phyloP scores from a whole-genome alignment of 1,284 basidiomycete genomes.

The Cutaneotrichosporon spelunceum region DNA sequence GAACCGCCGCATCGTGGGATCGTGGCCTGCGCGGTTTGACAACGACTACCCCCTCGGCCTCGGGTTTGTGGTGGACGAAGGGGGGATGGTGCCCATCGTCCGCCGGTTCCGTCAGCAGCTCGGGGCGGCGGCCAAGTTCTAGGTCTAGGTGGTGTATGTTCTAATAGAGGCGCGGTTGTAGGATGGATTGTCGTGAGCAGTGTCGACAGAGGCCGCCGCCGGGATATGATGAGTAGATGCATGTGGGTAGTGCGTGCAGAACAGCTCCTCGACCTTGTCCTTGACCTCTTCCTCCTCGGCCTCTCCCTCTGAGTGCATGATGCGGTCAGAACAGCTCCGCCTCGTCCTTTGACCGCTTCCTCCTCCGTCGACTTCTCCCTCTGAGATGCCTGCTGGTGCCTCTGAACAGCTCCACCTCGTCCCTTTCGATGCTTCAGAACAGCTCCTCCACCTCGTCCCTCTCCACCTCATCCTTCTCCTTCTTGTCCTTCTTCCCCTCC shows the following conservation, averaged over 20 bases:
- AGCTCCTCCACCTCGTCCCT: constrained; percentile 12
- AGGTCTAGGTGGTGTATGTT: background rate
- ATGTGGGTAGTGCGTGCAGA: no score
- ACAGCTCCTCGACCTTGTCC: no score
- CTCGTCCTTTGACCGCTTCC: no score
- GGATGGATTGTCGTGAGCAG: background rate
- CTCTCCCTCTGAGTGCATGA: no score
- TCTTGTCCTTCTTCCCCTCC: background rate
- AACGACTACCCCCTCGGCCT: constrained; percentile 45
- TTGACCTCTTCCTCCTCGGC: no score
- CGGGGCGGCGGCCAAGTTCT: constrained; percentile 14
- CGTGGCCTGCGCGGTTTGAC: constrained; percentile 49
- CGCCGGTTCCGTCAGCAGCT: constrained; percentile 46
- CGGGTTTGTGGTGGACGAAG: constrained; percentile 47
- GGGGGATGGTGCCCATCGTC: constrained; percentile 50
- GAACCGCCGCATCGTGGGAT: constrained; percentile 49
- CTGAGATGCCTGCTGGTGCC: background rate
- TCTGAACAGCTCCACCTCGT: constrained; percentile 12
- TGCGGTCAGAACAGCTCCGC: no score
- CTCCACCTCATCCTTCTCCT: background rate
- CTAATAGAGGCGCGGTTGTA: background rate
- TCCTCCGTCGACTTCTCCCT: no score
- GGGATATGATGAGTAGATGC: no score
- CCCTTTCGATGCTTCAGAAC: background rate
- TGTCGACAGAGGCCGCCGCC: no score